phyloP scores from a whole-genome alignment of 176 grass and related monocot genomes.

The Rhynchospora pubera region DNA sequence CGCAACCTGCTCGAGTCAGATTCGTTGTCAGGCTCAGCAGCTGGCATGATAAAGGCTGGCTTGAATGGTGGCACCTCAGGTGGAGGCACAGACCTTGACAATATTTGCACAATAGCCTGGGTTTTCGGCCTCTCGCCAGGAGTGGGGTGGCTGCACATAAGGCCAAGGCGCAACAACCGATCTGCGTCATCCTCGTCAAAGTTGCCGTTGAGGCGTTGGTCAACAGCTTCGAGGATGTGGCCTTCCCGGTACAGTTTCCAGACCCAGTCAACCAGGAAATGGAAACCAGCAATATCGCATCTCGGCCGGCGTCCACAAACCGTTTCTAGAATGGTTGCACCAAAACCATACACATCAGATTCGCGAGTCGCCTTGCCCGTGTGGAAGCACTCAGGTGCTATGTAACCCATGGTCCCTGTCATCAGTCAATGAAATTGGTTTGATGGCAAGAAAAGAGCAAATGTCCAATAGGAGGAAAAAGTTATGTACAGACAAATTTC shows the following conservation, averaged over 20 bases:
- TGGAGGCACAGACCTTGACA: conserved; percentile 29
- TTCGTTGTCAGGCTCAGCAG: conserved; percentile 12
- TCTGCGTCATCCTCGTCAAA: conserved; percentile 45
- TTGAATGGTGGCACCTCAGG: conserved; percentile 43
- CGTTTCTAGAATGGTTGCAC: conserved; percentile 65
- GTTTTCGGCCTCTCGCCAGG: conserved; percentile 57
- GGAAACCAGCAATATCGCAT: conserved; percentile 41
- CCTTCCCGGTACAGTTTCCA: conserved; percentile 65
- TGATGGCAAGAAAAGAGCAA: not conserved
- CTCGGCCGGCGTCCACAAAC: conserved; percentile 60
- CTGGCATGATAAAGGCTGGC: conserved; percentile 74
- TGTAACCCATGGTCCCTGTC: conserved; percentile 67
- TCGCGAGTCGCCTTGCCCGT: conserved; percentile 71
- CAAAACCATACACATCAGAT: conserved; percentile 75
- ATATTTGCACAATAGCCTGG: conserved; percentile 38
- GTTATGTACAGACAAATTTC: not conserved
- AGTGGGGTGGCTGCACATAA: conserved; percentile 81
- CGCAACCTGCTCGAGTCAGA: conserved; percentile 20
- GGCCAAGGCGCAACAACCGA: conserved; percentile 67
- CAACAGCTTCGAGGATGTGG: conserved; percentile 46
- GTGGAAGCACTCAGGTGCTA: conserved; percentile 98
- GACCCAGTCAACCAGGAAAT: conserved; percentile 64
- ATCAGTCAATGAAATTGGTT: not conserved
- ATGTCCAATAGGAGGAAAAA: not conserved
- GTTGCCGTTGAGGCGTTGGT: conserved; percentile 25